Base-by-base conservation (phyloP, 1,284 basidiomycete genomes). In the Gymnopus androsaceus region DNA sequence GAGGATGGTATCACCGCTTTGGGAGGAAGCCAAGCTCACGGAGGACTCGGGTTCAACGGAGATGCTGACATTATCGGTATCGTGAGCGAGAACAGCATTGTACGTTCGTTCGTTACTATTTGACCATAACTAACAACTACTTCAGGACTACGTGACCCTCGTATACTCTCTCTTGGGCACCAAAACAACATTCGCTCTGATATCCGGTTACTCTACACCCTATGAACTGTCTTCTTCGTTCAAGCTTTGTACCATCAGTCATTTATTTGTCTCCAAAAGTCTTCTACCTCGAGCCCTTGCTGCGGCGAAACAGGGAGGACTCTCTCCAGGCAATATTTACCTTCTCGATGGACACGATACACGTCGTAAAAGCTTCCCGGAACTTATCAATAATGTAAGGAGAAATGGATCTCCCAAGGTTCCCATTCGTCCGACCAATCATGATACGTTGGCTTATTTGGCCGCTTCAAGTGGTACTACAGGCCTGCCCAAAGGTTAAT, bases 391-490 rank as follows among this genome's bases (percentile, higher is more conserved):
- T 2, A 75, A 80, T 47, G 76, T 75, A 21, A 68, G 66, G 46
- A 62, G 55, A 15, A 74, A 72, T 28, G 69, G 71, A 0, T 61
- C 79, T 2, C 75, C 80, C 6, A 65, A 72, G 2, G 63, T 81
- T 2, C 69, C 72, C 1, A 68, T 81, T 14, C 75, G 74, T 36
- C 74, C 76, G 0, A 85, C 81, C 0, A 72, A 64, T 30, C 76
- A 72, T 30, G 71, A 85, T 60, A 87, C 86, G 0, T 70, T 90
- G 1, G 88, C 87, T 0, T 89, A 90, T 67, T 71, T 91, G 1
- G 69, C 87, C 0, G 90, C 90, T 63, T 91, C 88, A 1, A 91
- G 88, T 61, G 89, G 88, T 27, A 91, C 89, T 0, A 89, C 79
- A 54, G 88, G 88, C 2, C 70, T 85, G 2, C 88, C 89, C 0